Percentiles rank a stretch among this genome's conserved stretches.
phyloP scores from a whole-genome alignment of 805 yeast species.

The Candida glaebosa region DNA sequence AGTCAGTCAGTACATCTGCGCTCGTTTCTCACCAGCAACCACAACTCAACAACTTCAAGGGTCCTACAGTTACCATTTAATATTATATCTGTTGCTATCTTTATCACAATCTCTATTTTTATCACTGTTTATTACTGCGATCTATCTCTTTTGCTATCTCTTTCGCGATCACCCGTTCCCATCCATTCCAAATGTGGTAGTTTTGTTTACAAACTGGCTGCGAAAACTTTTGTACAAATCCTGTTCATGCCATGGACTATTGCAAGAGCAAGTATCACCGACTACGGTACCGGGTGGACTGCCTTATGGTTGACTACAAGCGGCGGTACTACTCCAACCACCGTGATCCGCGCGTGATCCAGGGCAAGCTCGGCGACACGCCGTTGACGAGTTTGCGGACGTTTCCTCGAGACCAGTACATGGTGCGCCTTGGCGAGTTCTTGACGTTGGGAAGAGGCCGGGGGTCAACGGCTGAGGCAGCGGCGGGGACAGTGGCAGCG shows the following conservation, averaged over 20 bases:
- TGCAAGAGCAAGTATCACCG: slow-evolving; percentile 15
- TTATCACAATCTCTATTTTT: too few relatives aligned
- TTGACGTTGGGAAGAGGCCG: slow-evolving; percentile 16
- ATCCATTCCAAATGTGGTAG: not conserved
- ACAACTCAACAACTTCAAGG: too few relatives aligned
- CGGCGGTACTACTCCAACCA: slow-evolving; percentile 37
- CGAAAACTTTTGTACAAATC: slow-evolving; percentile 3
- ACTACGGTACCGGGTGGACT: slow-evolving; percentile 29
- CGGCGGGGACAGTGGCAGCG: not conserved
- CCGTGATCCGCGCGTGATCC: slow-evolving; percentile 35
- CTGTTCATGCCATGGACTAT: not conserved
- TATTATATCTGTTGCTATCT: too few relatives aligned
- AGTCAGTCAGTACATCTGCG: too few relatives aligned
- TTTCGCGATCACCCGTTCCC: too few relatives aligned
- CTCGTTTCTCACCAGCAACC: too few relatives aligned
- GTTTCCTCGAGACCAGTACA: slow-evolving; percentile 29
- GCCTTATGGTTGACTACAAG: slow-evolving; percentile 29
- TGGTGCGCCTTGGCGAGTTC: slow-evolving; percentile 29
- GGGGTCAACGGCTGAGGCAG: not conserved
- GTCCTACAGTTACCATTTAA: too few relatives aligned
- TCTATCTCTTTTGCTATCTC: too few relatives aligned
- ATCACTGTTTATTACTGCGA: too few relatives aligned
- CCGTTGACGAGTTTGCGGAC: slow-evolving; percentile 38
- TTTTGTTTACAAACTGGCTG: slow-evolving; percentile 3
- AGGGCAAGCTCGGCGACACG: slow-evolving; percentile 28